A percentile compares a stretch with the other conserved stretches of the same genome.
Conservation (phyloP, 371 early-diverging fungal species). For the Parasitella parasitica region DNA sequence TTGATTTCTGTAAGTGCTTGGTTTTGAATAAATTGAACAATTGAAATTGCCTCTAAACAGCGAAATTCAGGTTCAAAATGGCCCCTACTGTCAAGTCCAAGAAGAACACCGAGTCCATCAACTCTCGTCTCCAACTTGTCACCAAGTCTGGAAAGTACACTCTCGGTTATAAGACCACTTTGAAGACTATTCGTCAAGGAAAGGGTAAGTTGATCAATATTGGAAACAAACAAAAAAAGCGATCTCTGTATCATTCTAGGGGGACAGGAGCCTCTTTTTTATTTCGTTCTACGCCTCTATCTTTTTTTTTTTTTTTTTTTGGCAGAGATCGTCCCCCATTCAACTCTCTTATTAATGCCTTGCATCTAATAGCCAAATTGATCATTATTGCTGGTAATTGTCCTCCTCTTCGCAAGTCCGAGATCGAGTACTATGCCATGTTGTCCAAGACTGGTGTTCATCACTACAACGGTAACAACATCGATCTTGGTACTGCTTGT, state of each 20-base stretch:
- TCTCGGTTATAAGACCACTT: constrained; percentile 97
- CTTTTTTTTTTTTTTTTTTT: constrained; percentile 3
- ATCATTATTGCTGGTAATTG: constrained; percentile 98
- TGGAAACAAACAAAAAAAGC: neutral
- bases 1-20: constrained; percentile 2
- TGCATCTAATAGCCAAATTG: constrained; percentile 86
- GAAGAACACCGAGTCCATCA: constrained; percentile 91
- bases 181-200: constrained; percentile 95
- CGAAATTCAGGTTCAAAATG: constrained; percentile 32
- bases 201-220: constrained; percentile 69
- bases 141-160: constrained; percentile 98
- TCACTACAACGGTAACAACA: constrained; percentile 98
- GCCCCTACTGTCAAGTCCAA: constrained; percentile 67
- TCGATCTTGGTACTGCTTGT: constrained; percentile 98
- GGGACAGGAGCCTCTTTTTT: constrained; percentile 24
- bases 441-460: constrained; percentile 99
- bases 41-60: neutral
- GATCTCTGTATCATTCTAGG: constrained; percentile 9
- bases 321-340: constrained; percentile 49
- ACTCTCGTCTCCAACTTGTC: constrained; percentile 96
- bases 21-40: neutral
- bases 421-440: constrained; percentile 99
- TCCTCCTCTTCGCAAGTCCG: constrained; percentile 98
- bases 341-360: constrained; percentile 2
- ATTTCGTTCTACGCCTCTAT: constrained; percentile 15